Conservation (phyloP, 306 rosid genomes). For the Urtica urens region DNA sequence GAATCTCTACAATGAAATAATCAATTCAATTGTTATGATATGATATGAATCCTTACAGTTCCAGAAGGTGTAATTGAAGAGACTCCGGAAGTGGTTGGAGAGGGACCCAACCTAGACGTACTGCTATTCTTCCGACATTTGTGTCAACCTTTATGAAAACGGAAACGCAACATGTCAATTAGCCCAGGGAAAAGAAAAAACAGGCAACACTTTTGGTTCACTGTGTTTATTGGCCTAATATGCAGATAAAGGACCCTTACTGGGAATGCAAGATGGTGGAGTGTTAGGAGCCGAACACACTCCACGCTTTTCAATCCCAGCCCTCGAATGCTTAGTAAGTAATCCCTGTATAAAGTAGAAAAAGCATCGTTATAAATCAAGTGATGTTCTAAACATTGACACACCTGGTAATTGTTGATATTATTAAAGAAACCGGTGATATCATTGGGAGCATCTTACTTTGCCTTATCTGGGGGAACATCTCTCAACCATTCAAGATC, state of each 20-base stretch:
- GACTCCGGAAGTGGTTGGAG: constrained; percentile 89
- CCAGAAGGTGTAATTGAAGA: constrained; percentile 80
- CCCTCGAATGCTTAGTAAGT: constrained; percentile 73
- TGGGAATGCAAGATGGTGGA: constrained; percentile 92
- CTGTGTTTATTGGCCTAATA: neutral
- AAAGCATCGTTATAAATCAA: constrained; percentile 4
- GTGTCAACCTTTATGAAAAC: constrained; percentile 68
- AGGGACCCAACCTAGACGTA: constrained; percentile 98
- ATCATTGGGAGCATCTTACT: constrained; percentile 38
- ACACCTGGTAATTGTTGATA: neutral
- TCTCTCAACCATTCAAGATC: constrained; percentile 94
- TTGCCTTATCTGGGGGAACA: constrained; percentile 74
- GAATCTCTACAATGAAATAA: no score
- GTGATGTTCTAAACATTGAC: constrained; percentile 8
- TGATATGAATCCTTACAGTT: constrained; percentile 49
- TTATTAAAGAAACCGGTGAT: constrained; percentile 11
- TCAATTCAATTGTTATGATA: no score
- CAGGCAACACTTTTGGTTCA: neutral
- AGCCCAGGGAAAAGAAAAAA: neutral
- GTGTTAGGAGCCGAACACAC: constrained; percentile 87
- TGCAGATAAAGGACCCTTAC: constrained; percentile 39
- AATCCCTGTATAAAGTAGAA: constrained; percentile 50
- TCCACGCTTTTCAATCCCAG: constrained; percentile 92
- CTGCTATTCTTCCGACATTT: constrained; percentile 97
- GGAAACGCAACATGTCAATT: constrained; percentile 17